These are phyloP conservation scores for Dacryopinax spathularia DNA, from an alignment of 768 basidiomycete genomes.

Conservation along the genomic window DNA sequence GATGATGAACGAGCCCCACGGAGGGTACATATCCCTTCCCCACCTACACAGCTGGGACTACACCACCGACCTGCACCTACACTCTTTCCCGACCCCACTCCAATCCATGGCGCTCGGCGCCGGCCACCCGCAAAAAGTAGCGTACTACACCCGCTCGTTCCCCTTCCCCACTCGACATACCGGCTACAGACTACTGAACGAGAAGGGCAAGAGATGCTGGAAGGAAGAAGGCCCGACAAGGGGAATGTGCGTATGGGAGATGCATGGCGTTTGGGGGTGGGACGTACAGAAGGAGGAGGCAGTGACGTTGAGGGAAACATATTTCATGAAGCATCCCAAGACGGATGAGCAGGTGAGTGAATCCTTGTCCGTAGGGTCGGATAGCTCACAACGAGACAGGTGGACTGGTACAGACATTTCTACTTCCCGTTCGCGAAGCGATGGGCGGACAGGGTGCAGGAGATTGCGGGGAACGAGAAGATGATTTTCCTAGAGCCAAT, in stretches of 20 bases:
- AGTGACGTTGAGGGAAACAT: conserved; percentile 68
- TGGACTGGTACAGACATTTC: conserved; percentile 78
- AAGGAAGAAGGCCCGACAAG: conserved; percentile 53
- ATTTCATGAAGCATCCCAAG: conserved; percentile 59
- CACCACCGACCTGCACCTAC: conserved; percentile 84
- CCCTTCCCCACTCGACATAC: conserved; percentile 70
- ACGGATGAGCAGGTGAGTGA: conserved; percentile 43
- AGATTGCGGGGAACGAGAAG: conserved; percentile 37
- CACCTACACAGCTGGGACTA: conserved; percentile 82
- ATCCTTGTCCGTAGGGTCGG: not conserved
- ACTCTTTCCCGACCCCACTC: conserved; percentile 61
- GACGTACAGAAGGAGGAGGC: conserved; percentile 48
- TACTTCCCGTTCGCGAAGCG: conserved; percentile 62
- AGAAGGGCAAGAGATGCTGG: conserved; percentile 51
- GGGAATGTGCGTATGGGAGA: conserved; percentile 74
- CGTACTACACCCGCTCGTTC: conserved; percentile 71
- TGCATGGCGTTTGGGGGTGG: conserved; percentile 91
- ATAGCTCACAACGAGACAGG: conserved; percentile 25
- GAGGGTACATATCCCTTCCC: conserved; percentile 72
- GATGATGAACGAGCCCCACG: conserved; percentile 92
- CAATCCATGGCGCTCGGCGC: conserved; percentile 88
- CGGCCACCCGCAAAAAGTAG: conserved; percentile 68
- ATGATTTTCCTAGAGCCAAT: conserved; percentile 65
- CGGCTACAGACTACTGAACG: conserved; percentile 44
- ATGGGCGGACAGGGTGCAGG: conserved; percentile 51